phyloP scores from a whole-genome alignment of 371 early-diverging fungal species.

The Aphelidium insulamus region DNA sequence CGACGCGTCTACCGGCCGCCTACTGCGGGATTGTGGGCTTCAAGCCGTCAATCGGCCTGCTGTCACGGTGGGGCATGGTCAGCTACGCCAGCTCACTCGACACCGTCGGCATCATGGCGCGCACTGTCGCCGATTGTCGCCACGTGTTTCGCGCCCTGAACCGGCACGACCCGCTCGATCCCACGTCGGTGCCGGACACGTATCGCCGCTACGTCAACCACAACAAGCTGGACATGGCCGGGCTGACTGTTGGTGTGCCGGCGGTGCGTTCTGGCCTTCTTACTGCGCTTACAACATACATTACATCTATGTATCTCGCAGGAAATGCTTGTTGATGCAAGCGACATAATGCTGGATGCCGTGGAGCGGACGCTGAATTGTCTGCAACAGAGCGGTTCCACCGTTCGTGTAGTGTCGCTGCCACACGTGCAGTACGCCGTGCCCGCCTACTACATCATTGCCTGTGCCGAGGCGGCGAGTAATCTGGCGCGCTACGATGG shows the following conservation, averaged over 20 bases:
- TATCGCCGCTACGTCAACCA: not conserved
- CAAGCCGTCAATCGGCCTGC: slow-evolving; percentile 73
- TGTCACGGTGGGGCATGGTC: slow-evolving; percentile 68
- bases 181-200: not conserved
- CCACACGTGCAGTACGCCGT: slow-evolving; percentile 46
- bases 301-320: no score
- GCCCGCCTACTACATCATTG: slow-evolving; percentile 67
- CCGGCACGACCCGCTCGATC: slow-evolving; percentile 1
- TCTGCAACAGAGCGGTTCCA: slow-evolving; percentile 35
- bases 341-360: no score
- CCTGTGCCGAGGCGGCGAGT: slow-evolving; percentile 75
- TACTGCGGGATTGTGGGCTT: slow-evolving; percentile 84
- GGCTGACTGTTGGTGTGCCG: no score
- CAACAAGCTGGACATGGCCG: no score
- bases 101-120: slow-evolving; percentile 56
- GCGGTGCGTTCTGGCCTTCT: no score
- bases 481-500: slow-evolving; percentile 79
- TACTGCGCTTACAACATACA: no score
- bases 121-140: slow-evolving; percentile 22
- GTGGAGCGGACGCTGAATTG: no score
- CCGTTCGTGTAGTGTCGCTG: slow-evolving; percentile 37
- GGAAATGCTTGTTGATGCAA: no score
- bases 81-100: slow-evolving; percentile 76
- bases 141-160: slow-evolving; percentile 4
- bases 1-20: slow-evolving; percentile 74